phyloP scores from a whole-genome alignment of 495 filamentous ascomycete genomes.

The Opeltia flavorubescens region DNA sequence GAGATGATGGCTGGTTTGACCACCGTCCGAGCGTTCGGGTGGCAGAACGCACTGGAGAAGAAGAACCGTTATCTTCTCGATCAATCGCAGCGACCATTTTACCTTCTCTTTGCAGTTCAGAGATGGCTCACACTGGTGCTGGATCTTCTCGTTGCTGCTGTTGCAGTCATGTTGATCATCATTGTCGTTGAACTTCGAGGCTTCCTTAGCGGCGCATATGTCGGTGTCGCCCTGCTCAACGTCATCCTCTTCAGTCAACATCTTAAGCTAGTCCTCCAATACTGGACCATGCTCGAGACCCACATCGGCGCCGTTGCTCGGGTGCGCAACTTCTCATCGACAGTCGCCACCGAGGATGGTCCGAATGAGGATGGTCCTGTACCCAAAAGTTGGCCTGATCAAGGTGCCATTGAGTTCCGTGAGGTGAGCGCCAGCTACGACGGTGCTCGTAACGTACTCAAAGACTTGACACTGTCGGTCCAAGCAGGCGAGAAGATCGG shows the following conservation, averaged over 20 bases:
- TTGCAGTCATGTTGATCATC: conserved; percentile 33
- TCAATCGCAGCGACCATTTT: conserved; percentile 42
- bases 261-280: conserved; percentile 36
- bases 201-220: conserved; percentile 30
- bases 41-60: conserved; percentile 30
- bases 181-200: conserved; percentile 31
- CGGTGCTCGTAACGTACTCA: conserved; percentile 24
- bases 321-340: conserved; percentile 40
- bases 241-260: conserved; percentile 40
- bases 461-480: conserved; percentile 36
- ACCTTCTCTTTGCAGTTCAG: conserved; percentile 40
- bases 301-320: conserved; percentile 42
- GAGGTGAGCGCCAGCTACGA: conserved; percentile 29
- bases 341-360: conserved; percentile 34
- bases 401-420: conserved; percentile 38
- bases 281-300: conserved; percentile 45
- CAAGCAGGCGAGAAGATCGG: conserved; percentile 42
- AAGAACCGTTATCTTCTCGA: conserved; percentile 40
- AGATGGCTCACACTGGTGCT: conserved; percentile 39
- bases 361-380: conserved; percentile 25
- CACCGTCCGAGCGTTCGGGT: conserved; percentile 45
- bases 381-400: conserved; percentile 33
- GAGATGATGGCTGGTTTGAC: conserved; percentile 36
- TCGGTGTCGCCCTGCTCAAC: conserved; percentile 45
- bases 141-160: conserved; percentile 32